Base-by-base conservation (phyloP, 805 yeast species). In the Starmerella apis region DNA sequence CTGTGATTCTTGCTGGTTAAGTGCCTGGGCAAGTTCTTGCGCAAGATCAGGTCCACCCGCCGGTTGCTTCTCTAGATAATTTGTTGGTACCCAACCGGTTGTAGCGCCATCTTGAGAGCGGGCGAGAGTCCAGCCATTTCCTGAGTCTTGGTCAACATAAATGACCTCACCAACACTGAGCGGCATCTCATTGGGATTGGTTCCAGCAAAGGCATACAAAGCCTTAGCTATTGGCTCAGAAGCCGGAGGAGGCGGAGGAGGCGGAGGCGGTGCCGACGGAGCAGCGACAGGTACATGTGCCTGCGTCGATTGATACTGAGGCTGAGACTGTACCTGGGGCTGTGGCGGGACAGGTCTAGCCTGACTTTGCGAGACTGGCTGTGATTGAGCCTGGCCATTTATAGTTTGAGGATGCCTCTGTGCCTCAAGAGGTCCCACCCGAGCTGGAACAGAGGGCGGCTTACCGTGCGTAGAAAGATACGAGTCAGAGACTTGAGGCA, bases 51-150 rank as follows among this genome's bases (percentile, higher is more conserved):
- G 32, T 11, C 43, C 47, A 22, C 47, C 49, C n/a, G 50, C 33
- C 16, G 46, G 38, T 14, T 54, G 47, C 50, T 64, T 65, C 52
- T 71, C 79, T 61, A 90, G 78, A 63, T 88, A 92, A n/a, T 88
- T 84, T 20, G 92, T 82, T 13, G 99, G 99, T 11, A 92, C 90
- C 98, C 98, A 92, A 4, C 99, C 99, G 64, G 87, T 92, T 50
- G 71, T 76, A 0, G 81, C 62, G 36, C 84, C 92, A 61, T 83
- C 88, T 53, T 81, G 64, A 30, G 78, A 72, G 63, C 83, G 83
- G 9, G 87, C 96, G 51, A 92, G 72, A 59, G 95, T 90, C 99
- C 99, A 92, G 16, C 96, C 95, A 54, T 85, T 88, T 42, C 81
- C 79, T 50, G 82, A 85, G 56, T 82, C 79, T 61, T 76, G 81